Percentiles rank a stretch among this genome's conserved stretches.
These are phyloP conservation scores for Leishmania major DNA, from an alignment of 208 protist species.

Conservation along the genomic window DNA sequence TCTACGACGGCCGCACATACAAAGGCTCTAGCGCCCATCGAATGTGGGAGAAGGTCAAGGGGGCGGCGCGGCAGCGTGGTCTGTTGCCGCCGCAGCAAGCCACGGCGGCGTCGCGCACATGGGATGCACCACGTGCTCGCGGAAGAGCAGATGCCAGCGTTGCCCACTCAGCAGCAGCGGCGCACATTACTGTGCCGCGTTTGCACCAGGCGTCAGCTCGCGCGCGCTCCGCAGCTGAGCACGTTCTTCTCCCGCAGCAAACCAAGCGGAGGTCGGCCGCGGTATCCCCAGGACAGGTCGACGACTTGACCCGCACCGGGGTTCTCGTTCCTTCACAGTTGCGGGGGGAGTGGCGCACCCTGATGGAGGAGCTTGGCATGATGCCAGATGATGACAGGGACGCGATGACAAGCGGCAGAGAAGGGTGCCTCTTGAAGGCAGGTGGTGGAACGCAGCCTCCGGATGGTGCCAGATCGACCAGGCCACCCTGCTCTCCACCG, in stretches of 20 bases:
- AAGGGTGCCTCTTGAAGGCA: background rate
- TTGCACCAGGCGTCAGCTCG: slow-evolving; percentile 6
- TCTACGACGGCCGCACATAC: slow-evolving; percentile 71
- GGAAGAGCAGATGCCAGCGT: background rate
- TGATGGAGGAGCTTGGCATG: slow-evolving; percentile 13
- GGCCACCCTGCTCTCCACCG: background rate
- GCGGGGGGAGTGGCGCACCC: slow-evolving; percentile 9
- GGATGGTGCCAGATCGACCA: background rate
- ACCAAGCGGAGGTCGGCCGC: background rate
- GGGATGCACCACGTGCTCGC: background rate
- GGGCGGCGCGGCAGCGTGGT: background rate
- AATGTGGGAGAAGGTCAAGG: slow-evolving; percentile 74
- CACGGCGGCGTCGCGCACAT: background rate
- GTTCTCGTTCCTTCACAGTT: background rate
- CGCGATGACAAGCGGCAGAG: background rate
- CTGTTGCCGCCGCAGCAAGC: background rate
- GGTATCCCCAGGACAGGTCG: background rate
- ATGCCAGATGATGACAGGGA: background rate
- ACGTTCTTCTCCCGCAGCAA: background rate
- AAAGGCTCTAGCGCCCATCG: slow-evolving; percentile 58
- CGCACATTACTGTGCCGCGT: background rate
- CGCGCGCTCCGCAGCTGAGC: slow-evolving; percentile 6
- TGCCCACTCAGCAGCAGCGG: background rate
- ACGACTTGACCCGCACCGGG: background rate
- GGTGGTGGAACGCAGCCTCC: background rate